Conservation (phyloP, 176 grass and related monocot species). For the Oryza brachyantha region DNA sequence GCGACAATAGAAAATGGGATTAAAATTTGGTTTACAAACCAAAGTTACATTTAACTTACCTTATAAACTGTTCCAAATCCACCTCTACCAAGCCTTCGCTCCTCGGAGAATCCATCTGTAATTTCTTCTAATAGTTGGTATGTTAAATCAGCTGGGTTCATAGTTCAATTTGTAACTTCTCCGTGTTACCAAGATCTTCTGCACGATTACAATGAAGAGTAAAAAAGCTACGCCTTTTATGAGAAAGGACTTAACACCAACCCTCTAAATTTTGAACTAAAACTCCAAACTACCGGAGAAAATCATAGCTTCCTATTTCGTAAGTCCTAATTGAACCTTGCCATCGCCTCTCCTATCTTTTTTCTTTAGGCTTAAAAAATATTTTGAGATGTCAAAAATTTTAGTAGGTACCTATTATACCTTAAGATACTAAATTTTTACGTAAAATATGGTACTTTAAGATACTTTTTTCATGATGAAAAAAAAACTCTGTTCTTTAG, state of each 20-base stretch:
- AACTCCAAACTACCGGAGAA: background rate
- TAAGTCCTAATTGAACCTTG: too few relatives aligned
- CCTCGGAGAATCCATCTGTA: background rate
- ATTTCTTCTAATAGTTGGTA: constrained; percentile 4
- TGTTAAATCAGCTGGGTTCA: background rate
- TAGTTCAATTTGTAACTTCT: background rate
- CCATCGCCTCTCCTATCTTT: too few relatives aligned
- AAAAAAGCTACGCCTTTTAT: background rate
- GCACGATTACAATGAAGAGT: background rate
- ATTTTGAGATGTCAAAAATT: too few relatives aligned
- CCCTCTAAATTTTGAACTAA: background rate
- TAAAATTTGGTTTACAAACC: too few relatives aligned
- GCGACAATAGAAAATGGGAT: background rate
- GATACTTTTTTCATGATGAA: too few relatives aligned
- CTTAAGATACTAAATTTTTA: too few relatives aligned
- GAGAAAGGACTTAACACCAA: background rate
- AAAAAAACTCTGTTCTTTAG: too few relatives aligned
- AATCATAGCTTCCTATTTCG: too few relatives aligned
- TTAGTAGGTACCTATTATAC: too few relatives aligned
- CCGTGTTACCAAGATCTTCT: background rate
- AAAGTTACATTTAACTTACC: constrained; percentile 32
- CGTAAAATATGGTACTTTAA: too few relatives aligned
- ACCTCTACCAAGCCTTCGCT: constrained; percentile 5
- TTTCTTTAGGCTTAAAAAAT: too few relatives aligned
- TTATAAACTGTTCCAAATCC: constrained; percentile 35